Percentiles rank a stretch among this genome's conserved stretches.
These are phyloP conservation scores for Ascochyta pisi DNA, from an alignment of 2,329 filamentous ascomycete species.

Conservation along the genomic window DNA sequence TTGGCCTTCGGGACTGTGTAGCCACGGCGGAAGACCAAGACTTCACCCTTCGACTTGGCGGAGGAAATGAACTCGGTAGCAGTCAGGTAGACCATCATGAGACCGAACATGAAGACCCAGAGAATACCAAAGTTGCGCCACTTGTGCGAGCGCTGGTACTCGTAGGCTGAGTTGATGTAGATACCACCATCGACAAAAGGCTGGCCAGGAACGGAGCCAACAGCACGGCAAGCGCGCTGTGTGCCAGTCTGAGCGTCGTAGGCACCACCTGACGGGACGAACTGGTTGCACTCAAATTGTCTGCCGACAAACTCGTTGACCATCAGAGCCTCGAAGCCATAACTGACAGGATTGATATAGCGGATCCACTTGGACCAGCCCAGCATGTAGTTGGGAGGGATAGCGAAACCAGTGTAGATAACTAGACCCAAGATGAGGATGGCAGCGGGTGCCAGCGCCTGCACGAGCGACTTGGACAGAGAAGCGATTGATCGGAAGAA, in stretches of 20 bases:
- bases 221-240: constrained; percentile 50
- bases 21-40: constrained; percentile 58
- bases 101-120: constrained; percentile 53
- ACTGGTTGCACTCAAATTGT: constrained; percentile 60
- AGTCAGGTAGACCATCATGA: constrained; percentile 52
- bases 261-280: constrained; percentile 51
- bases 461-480: constrained; percentile 69
- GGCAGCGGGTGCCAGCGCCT: constrained; percentile 63
- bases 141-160: constrained; percentile 49
- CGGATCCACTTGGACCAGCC: constrained; percentile 85
- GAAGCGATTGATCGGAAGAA: constrained; percentile 84
- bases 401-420: constrained; percentile 71
- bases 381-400: constrained; percentile 69
- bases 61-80: constrained; percentile 56
- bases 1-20: constrained; percentile 59
- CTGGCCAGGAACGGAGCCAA: constrained; percentile 52
- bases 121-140: constrained; percentile 59
- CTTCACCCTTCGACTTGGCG: constrained; percentile 61
- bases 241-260: constrained; percentile 46
- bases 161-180: constrained; percentile 45
- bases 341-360: constrained; percentile 79
- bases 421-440: constrained; percentile 70
- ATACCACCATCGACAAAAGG: constrained; percentile 49
- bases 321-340: constrained; percentile 81
- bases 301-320: constrained; percentile 80